phyloP scores from a whole-genome alignment of 306 rosid genomes.

The Gastrolobium villosum region DNA sequence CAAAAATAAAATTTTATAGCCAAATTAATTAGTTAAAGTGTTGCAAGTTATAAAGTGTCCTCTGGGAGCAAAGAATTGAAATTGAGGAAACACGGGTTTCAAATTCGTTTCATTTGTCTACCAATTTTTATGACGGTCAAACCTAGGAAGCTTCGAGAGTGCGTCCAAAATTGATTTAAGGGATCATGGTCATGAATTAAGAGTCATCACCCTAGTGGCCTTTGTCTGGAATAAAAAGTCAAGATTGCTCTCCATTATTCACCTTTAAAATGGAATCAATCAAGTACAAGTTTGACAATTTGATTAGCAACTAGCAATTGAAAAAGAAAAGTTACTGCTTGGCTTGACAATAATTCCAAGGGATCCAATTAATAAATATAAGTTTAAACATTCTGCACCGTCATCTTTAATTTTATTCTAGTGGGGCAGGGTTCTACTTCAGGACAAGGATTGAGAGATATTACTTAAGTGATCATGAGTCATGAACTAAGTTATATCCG shows the following conservation, averaged over 20 bases:
- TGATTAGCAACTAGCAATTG: neutral
- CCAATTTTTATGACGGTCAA: neutral
- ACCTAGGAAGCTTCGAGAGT: neutral
- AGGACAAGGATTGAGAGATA: neutral
- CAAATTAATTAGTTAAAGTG: too few relatives aligned
- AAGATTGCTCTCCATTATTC: neutral
- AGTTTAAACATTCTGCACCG: conserved; percentile 37
- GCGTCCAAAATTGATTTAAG: neutral
- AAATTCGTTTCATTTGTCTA: neutral
- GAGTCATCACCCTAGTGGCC: neutral
- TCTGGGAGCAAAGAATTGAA: neutral
- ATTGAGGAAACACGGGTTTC: neutral
- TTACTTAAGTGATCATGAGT: too few relatives aligned
- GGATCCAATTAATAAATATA: conserved; percentile 23
- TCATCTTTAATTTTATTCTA: neutral
- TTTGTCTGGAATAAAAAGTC: neutral
- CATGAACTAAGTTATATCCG: neutral
- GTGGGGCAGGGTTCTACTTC: conserved; percentile 38
- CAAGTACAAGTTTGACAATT: conserved; percentile 40
- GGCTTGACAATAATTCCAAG: conserved; percentile 37
- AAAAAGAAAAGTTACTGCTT: neutral
- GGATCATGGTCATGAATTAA: neutral
- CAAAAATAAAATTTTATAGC: too few relatives aligned
- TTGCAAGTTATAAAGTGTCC: too few relatives aligned
- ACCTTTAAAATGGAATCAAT: neutral